A percentile compares a stretch with the other conserved stretches of the same genome.
phyloP scores from a whole-genome alignment of 2,329 filamentous ascomycete genomes.

The Graphilbum ipis-grandicollis region DNA sequence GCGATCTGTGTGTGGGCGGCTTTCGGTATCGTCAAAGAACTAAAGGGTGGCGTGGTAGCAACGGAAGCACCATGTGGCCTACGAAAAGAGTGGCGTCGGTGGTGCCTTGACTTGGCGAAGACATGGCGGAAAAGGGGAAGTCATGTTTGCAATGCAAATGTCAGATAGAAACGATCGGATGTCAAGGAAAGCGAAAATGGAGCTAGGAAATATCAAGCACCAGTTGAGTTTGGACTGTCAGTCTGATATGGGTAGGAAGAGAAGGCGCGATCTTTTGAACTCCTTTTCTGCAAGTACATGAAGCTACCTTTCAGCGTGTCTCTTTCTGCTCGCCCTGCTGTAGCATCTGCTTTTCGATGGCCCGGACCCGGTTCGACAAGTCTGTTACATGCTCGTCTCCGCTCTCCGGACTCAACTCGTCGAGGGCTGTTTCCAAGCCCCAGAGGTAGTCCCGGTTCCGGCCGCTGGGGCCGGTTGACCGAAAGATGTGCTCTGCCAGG shows the following conservation, averaged over 20 bases:
- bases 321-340: neutral
- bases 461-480: slow-evolving; percentile 66
- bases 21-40: neutral
- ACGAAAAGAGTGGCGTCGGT: neutral
- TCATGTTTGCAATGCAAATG: neutral
- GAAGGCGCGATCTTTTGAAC: no score
- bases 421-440: slow-evolving; percentile 57
- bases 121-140: neutral
- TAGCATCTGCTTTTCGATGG: slow-evolving; percentile 21
- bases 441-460: slow-evolving; percentile 82
- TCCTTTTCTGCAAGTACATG: no score
- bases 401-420: slow-evolving; percentile 56
- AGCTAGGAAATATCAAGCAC: no score
- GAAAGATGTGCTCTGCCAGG: slow-evolving; percentile 66
- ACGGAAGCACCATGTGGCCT: neutral
- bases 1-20: neutral
- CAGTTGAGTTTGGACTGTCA: no score
- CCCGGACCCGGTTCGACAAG: slow-evolving; percentile 54
- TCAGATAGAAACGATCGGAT: neutral
- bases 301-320: slow-evolving; percentile 2
- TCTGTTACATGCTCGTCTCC: slow-evolving; percentile 75
- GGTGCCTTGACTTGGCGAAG: neutral
- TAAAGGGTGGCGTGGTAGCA: neutral
- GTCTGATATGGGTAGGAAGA: no score
- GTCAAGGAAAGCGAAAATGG: neutral